Conservation (phyloP, 2,329 filamentous ascomycete genomes). For the Pestalotiopsis sp. region DNA sequence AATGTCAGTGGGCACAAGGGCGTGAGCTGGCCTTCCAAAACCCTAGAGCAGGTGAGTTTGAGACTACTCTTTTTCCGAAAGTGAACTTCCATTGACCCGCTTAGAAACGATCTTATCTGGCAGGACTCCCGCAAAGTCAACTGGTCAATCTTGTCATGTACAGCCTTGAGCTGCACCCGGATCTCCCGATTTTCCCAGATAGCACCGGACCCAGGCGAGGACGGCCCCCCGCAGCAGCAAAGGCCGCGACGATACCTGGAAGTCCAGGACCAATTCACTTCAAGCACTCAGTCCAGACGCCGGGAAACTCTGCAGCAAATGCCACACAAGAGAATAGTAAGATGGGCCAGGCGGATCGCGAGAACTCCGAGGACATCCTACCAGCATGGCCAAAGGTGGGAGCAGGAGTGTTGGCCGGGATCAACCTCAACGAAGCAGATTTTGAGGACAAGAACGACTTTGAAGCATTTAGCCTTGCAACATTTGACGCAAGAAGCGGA, state of each 20-base stretch:
- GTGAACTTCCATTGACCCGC: conserved; percentile 12
- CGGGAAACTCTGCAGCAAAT: conserved; percentile 13
- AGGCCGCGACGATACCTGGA: conserved; percentile 16
- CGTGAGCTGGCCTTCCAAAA: conserved; percentile 41
- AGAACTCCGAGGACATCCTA: conserved; percentile 30
- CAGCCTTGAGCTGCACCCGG: conserved; percentile 62
- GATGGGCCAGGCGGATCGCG: conserved; percentile 21
- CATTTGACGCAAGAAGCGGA: conserved; percentile 31
- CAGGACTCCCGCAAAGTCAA: conserved; percentile 59
- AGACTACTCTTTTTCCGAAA: neutral
- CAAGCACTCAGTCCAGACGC: conserved; percentile 20
- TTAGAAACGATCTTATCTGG: conserved; percentile 66
- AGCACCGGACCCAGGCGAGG: conserved; percentile 24
- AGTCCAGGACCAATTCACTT: conserved; percentile 34
- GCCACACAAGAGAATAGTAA: conserved; percentile 9
- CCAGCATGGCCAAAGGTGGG: conserved; percentile 33
- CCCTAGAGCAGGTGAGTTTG: conserved; percentile 39
- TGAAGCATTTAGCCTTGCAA: conserved; percentile 36
- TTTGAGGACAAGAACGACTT: conserved; percentile 33
- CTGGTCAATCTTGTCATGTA: conserved; percentile 68
- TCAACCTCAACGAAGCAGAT: conserved; percentile 31
- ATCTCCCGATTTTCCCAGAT: conserved; percentile 65
- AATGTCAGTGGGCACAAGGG: conserved; percentile 35
- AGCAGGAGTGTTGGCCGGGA: conserved; percentile 29
- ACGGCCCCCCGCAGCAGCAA: conserved; percentile 21